phyloP scores from a whole-genome alignment of 306 rosid genomes.

The Cucumis melo region DNA sequence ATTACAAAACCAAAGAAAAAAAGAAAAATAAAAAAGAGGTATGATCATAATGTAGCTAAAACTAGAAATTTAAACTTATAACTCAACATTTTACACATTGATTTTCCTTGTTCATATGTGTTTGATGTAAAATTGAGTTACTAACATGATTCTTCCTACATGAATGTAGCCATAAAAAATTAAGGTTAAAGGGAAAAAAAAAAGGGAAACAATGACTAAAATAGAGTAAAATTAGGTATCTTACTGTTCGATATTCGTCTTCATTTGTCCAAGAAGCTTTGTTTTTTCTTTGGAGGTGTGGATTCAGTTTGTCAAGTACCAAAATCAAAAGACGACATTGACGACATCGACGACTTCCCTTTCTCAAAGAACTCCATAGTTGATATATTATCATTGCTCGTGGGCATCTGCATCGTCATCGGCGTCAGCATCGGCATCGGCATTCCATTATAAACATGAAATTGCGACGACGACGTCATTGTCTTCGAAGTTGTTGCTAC shows the following conservation, averaged over 20 bases:
- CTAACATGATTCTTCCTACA: background rate
- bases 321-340: conserved; percentile 19
- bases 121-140: background rate
- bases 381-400: conserved; percentile 4
- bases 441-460: conserved; percentile 26
- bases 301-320: conserved; percentile 12
- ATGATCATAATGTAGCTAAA: background rate
- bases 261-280: background rate
- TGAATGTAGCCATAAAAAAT: background rate
- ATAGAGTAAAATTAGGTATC: background rate
- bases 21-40: background rate
- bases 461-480: background rate
- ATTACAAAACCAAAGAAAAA: background rate
- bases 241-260: background rate
- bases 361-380: conserved; percentile 23
- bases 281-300: background rate
- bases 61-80: background rate
- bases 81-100: background rate
- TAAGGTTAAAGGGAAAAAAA: background rate
- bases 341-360: conserved; percentile 18
- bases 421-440: conserved; percentile 17
- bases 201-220: background rate
- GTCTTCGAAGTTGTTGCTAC: background rate
- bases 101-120: background rate
- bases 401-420: conserved; percentile 6